Percentiles rank a stretch among this genome's conserved stretches.
phyloP scores from a whole-genome alignment of 1,139 yeast species.

The Pneumocystis murina region DNA sequence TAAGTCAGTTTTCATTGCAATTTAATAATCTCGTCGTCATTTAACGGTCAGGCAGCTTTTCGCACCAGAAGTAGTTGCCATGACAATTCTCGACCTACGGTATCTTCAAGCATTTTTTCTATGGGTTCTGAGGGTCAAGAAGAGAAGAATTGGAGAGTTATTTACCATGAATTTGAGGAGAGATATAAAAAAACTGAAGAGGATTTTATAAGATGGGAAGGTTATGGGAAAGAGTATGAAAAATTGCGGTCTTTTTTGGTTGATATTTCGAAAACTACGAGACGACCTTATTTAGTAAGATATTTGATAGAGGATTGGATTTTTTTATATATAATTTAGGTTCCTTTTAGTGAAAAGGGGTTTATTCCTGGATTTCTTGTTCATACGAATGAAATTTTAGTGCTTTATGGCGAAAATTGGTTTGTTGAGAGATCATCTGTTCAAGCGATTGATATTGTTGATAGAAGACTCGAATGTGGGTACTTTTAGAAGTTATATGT shows the following conservation, averaged over 20 bases:
- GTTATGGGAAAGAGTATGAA: not conserved
- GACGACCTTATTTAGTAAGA: not conserved
- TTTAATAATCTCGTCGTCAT: not conserved
- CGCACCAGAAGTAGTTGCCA: not conserved
- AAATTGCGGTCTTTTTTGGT: not conserved
- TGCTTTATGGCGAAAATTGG: slow-evolving; percentile 1
- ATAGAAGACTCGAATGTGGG: not conserved
- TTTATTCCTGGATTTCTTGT: not conserved
- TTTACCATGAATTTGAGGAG: not conserved
- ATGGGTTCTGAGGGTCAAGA: not conserved
- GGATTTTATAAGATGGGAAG: not conserved
- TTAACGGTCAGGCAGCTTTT: not conserved
- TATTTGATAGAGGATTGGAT: not conserved
- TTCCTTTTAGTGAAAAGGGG: not conserved
- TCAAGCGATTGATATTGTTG: not conserved
- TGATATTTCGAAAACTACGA: not conserved
- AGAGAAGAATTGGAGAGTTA: not conserved
- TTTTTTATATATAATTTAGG: not conserved
- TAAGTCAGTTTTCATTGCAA: not conserved
- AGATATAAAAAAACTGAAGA: not conserved
- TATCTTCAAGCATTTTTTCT: too few species aligned
- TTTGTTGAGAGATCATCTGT: not conserved
- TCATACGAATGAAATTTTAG: not conserved
- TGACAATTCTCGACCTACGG: not conserved
- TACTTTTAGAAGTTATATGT: not conserved